phyloP scores from a whole-genome alignment of 2,329 filamentous ascomycete genomes.

The Diaporthe batatas region DNA sequence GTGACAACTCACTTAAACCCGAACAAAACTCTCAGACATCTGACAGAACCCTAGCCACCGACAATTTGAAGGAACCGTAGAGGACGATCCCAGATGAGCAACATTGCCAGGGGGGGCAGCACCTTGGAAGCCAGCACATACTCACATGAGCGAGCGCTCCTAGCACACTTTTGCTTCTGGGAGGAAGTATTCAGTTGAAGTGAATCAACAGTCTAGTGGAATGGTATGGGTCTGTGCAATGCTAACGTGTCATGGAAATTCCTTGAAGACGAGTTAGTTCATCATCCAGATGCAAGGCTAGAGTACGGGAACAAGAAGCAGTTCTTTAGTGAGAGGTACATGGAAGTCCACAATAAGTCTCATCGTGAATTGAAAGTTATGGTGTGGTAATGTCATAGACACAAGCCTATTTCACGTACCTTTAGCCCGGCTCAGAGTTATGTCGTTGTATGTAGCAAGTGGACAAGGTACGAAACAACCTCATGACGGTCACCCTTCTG shows the following conservation, averaged over 20 bases:
- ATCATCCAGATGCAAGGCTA: not conserved
- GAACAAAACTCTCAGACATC: not conserved
- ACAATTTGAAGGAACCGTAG: conserved; percentile 83
- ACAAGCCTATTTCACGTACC: not conserved
- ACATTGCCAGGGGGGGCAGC: not conserved
- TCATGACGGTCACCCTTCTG: too few relatives aligned
- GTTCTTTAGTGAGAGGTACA: not conserved
- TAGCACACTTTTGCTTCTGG: not conserved
- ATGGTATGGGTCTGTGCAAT: not conserved
- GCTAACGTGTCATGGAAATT: not conserved
- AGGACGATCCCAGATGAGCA: conserved; percentile 52
- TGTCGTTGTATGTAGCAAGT: not conserved
- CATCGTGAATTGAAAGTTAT: not conserved
- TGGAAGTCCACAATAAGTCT: not conserved
- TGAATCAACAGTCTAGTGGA: not conserved
- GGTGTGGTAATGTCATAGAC: not conserved
- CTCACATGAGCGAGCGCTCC: not conserved
- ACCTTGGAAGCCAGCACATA: not conserved
- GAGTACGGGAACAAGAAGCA: not conserved
- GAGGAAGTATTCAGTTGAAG: not conserved
- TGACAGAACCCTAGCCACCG: conserved; percentile 72
- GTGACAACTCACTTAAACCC: not conserved
- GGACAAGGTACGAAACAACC: too few relatives aligned
- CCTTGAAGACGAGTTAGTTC: not conserved
- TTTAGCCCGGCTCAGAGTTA: not conserved